Evolutionary conservation across 768 basidiomycete genomes (phyloP).

Genomic region (Clathrus columnatus): DNA sequence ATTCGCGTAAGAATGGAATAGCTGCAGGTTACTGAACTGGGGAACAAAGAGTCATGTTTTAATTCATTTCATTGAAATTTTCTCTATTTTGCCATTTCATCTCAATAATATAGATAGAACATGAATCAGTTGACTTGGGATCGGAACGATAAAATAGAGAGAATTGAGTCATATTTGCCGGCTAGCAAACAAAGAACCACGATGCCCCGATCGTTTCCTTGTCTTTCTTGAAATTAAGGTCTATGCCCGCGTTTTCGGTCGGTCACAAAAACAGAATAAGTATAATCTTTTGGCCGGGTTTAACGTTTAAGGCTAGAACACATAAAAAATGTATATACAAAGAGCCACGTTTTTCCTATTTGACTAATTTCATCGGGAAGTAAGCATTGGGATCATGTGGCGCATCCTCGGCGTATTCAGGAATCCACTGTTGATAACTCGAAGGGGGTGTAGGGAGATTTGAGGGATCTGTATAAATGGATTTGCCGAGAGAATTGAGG

Average conservation of each 20-base stretch:
- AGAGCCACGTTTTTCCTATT: constrained; percentile 18
- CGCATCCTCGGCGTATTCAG: constrained; percentile 61
- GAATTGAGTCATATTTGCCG: background rate
- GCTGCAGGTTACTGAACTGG: constrained; percentile 67
- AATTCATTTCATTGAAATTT: too few species aligned
- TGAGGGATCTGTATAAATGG: constrained; percentile 47
- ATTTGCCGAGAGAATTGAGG: constrained; percentile 44
- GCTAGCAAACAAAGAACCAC: background rate
- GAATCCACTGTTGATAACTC: constrained; percentile 64
- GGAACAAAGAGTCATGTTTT: background rate
- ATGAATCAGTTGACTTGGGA: too few species aligned
- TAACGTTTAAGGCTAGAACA: background rate
- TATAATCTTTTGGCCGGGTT: too few species aligned
- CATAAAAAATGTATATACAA: background rate
- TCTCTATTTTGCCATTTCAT: too few species aligned
- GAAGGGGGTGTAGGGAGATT: constrained; percentile 71
- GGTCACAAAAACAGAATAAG: too few species aligned
- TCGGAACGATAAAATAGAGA: too few species aligned
- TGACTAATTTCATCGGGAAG: constrained; percentile 67
- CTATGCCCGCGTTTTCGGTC: too few species aligned
- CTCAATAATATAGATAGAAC: too few species aligned
- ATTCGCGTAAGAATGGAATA: constrained; percentile 89
- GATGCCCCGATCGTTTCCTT: background rate
- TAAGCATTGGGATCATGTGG: constrained; percentile 77
- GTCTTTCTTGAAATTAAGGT: too few species aligned